Conservation (phyloP, 306 rosid species). For the Cercis canadensis region DNA sequence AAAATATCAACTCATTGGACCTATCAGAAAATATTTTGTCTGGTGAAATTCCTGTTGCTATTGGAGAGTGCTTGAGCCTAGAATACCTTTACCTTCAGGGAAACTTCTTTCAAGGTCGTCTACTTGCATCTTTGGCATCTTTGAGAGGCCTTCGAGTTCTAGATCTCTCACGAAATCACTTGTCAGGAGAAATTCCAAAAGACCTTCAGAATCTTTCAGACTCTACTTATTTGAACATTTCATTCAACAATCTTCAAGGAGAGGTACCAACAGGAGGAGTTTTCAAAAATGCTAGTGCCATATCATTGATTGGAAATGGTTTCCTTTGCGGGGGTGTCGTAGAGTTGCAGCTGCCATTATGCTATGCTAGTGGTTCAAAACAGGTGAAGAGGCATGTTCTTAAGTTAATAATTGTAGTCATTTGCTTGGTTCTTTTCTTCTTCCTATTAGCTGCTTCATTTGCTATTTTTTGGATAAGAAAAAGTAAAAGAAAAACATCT, state of each 20-base stretch:
- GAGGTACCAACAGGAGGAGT: background rate
- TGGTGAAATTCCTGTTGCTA: background rate
- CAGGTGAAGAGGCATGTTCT: background rate
- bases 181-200: background rate
- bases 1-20: background rate
- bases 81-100: background rate
- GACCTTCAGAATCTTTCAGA: background rate
- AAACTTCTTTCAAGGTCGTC: background rate
- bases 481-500: background rate
- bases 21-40: background rate
- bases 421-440: background rate
- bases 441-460: background rate
- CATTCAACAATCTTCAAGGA: background rate
- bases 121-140: background rate
- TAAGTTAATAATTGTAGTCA: background rate
- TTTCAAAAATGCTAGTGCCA: background rate
- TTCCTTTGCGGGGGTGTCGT: background rate
- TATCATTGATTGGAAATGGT: background rate
- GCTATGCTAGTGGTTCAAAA: background rate
- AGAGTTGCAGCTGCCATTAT: background rate
- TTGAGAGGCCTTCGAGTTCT: background rate
- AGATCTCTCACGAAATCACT: slow-evolving; percentile 3
- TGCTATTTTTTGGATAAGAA: background rate
- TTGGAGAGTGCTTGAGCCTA: background rate
- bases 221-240: background rate